Conservation (phyloP, 805 yeast species). For the Candida alai region DNA sequence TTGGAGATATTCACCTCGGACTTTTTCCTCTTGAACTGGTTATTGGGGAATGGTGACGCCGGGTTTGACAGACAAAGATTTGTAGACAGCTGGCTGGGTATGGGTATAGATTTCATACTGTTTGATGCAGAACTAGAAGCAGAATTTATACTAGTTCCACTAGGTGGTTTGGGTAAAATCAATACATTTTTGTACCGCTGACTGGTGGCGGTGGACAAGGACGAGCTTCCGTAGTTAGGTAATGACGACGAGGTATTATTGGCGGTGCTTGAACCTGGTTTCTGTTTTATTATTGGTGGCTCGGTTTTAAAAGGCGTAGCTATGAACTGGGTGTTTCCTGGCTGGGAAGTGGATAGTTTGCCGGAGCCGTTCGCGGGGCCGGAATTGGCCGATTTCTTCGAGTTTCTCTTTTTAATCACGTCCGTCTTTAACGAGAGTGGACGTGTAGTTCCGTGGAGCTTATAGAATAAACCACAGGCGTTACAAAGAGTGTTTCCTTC, state of each 20-base stretch:
- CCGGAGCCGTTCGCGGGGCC: too few species aligned
- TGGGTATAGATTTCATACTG: conserved; percentile 26
- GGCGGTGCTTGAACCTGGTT: conserved; percentile 1
- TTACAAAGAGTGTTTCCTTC: conserved; percentile 59
- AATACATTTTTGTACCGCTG: conserved; percentile 34
- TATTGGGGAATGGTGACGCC: conserved; percentile 16
- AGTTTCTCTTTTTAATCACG: conserved; percentile 49
- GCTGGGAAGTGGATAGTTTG: conserved; percentile 4
- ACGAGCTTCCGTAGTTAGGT: conserved; percentile 5
- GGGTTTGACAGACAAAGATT: too few species aligned
- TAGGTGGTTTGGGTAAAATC: conserved; percentile 38
- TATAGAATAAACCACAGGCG: conserved; percentile 60
- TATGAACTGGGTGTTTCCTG: conserved; percentile 2
- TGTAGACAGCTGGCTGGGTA: conserved; percentile 17
- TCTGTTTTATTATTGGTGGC: not conserved
- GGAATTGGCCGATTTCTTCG: conserved; percentile 6
- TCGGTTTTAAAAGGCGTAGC: conserved; percentile 6
- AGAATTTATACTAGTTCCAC: conserved; percentile 16
- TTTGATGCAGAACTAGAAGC: too few species aligned
- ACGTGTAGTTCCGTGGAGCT: conserved; percentile 59
- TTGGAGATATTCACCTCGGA: conserved; percentile 25
- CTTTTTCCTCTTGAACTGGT: conserved; percentile 41
- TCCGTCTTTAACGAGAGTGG: conserved; percentile 59
- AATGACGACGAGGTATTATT: conserved; percentile 5
- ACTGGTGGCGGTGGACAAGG: conserved; percentile 2